Percentiles rank a stretch among this genome's conserved stretches.
Conservation (phyloP, 371 early-diverging fungal species). For the Sporodiniella umbellata region DNA sequence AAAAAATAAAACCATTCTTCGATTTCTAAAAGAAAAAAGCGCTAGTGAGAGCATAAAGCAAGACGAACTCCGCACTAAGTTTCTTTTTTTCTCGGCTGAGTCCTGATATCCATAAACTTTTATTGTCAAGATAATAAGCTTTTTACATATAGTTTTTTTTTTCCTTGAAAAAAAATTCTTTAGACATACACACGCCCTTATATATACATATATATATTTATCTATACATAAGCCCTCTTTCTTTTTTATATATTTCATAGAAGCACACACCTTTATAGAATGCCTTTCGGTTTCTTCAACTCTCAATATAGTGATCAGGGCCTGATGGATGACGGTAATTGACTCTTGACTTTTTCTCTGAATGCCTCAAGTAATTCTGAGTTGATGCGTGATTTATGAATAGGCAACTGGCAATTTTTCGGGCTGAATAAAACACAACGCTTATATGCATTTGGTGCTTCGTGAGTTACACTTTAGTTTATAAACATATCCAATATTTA, state of each 20-base stretch:
- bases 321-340: constrained; percentile 49
- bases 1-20: neutral
- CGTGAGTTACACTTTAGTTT: constrained; percentile 34
- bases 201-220: too few species aligned
- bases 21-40: too few species aligned
- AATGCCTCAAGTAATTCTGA: too few species aligned
- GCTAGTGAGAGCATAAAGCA: neutral
- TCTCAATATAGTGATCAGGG: constrained; percentile 42
- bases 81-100: neutral
- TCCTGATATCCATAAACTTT: neutral
- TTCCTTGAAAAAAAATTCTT: too few species aligned
- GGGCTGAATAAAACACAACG: constrained; percentile 78
- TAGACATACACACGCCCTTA: too few species aligned
- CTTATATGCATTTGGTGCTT: constrained; percentile 85
- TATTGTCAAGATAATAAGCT: neutral
- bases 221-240: constrained; percentile 6
- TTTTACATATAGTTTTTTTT: too few species aligned
- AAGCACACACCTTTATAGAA: constrained; percentile 10
- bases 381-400: neutral
- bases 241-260: neutral
- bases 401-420: constrained; percentile 49
- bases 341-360: too few species aligned
- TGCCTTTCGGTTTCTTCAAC: constrained; percentile 50
- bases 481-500: neutral
- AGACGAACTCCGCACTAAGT: neutral